These are phyloP conservation scores for Cornus kousa DNA, from an alignment of 148 eudicot species.

Conservation along the genomic window DNA sequence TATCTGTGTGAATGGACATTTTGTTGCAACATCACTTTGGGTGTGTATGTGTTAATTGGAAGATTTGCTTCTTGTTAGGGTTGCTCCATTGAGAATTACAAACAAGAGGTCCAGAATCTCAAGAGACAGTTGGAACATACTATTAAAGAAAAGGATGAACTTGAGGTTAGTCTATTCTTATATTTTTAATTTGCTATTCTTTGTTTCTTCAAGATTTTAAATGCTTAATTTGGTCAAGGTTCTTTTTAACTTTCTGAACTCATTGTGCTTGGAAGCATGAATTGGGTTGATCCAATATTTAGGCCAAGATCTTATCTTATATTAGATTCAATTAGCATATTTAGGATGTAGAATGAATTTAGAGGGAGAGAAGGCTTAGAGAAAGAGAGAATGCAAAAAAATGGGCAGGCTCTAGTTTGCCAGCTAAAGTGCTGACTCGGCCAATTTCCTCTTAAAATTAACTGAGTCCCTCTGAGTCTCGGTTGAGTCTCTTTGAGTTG, in stretches of 20 bases:
- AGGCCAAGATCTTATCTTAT: too few relatives aligned
- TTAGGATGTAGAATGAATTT: too few relatives aligned
- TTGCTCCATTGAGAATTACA: slow-evolving; percentile 37
- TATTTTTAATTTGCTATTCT: neutral
- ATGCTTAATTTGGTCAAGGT: neutral
- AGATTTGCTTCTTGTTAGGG: slow-evolving; percentile 32
- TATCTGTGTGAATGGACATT: neutral
- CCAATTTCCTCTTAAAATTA: too few relatives aligned
- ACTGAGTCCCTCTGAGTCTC: too few relatives aligned
- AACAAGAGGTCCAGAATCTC: slow-evolving; percentile 59
- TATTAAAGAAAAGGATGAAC: slow-evolving; percentile 60
- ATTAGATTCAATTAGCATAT: too few relatives aligned
- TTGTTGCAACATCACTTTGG: neutral
- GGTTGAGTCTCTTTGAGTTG: too few relatives aligned
- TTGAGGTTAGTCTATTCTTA: slow-evolving; percentile 48
- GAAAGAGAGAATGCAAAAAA: too few relatives aligned
- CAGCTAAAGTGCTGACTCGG: too few relatives aligned
- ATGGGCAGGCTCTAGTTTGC: too few relatives aligned
- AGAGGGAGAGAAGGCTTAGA: too few relatives aligned
- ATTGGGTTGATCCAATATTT: too few relatives aligned
- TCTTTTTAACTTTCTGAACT: neutral
- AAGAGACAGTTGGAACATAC: slow-evolving; percentile 55
- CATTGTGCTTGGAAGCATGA: neutral
- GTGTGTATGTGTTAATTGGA: neutral
- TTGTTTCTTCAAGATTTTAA: neutral